Evolutionary conservation across 2,329 filamentous ascomycete species (phyloP).

Genomic region (Hymenotorrendiella dingleyae): DNA sequence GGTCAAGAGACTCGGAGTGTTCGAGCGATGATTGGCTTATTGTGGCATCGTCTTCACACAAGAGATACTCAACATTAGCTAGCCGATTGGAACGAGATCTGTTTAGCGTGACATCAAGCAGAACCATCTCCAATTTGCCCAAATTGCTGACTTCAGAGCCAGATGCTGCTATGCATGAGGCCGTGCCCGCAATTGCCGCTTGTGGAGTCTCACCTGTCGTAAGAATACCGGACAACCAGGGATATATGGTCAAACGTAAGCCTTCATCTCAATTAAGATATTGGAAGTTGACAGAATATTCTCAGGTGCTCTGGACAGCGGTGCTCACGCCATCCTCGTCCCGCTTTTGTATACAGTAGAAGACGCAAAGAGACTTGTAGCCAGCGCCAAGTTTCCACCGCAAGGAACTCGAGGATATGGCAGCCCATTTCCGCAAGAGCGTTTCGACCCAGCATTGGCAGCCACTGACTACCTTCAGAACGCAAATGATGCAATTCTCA

Average conservation of each 20-base stretch:
- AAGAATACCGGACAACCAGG: constrained; percentile 51
- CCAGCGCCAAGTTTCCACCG: constrained; percentile 51
- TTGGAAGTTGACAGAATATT: constrained; percentile 12
- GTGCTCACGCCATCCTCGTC: constrained; percentile 51
- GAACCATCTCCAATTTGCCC: no score
- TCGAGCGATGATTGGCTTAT: no score
- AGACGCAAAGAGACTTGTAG: constrained; percentile 44
- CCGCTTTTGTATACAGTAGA: constrained; percentile 49
- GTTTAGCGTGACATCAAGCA: no score
- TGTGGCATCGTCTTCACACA: no score
- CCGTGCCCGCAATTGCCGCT: constrained; percentile 49
- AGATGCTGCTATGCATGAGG: constrained; percentile 49
- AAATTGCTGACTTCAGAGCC: neutral
- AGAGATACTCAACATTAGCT: no score
- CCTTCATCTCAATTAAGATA: constrained; percentile 14
- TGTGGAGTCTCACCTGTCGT: constrained; percentile 50
- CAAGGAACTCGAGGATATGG: constrained; percentile 49
- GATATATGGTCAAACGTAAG: constrained; percentile 52
- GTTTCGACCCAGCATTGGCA: constrained; percentile 41
- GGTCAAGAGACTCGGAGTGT: no score
- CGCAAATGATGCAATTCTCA: constrained; percentile 52
- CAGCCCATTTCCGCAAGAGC: constrained; percentile 48
- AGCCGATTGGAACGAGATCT: no score
- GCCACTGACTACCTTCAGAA: constrained; percentile 51
- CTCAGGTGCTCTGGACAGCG: constrained; percentile 47